Conservation (phyloP, 2,329 filamentous ascomycete species). For the Polytolypa hystricis region DNA sequence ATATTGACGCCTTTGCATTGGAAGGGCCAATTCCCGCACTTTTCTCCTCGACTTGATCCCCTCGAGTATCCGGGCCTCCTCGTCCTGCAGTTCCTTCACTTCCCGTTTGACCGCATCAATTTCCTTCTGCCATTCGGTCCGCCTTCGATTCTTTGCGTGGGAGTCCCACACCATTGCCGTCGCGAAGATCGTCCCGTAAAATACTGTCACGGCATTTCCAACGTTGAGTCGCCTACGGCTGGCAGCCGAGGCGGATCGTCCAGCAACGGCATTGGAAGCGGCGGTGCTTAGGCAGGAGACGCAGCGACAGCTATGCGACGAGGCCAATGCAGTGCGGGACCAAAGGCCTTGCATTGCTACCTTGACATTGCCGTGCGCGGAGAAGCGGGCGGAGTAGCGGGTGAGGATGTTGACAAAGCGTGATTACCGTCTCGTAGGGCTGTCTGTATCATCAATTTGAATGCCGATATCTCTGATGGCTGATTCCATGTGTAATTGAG, state of each 20-base stretch:
- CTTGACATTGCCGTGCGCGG: no score
- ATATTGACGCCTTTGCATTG: conserved; percentile 17
- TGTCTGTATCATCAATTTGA: no score
- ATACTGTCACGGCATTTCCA: conserved; percentile 32
- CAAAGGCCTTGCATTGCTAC: conserved; percentile 35
- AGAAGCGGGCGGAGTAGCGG: neutral
- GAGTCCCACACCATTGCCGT: conserved; percentile 32
- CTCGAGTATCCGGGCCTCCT: conserved; percentile 27
- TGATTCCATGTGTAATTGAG: no score
- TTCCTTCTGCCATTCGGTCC: conserved; percentile 31
- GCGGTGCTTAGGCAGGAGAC: conserved; percentile 30
- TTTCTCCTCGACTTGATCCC: conserved; percentile 20
- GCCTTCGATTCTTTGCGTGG: conserved; percentile 28
- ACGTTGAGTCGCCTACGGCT: conserved; percentile 28
- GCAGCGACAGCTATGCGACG: conserved; percentile 29
- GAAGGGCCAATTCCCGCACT: conserved; percentile 11
- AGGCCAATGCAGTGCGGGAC: conserved; percentile 30
- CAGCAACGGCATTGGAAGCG: conserved; percentile 25
- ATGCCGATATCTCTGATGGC: no score
- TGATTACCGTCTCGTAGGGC: no score
- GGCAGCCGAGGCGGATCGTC: conserved; percentile 24
- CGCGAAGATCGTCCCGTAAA: conserved; percentile 35
- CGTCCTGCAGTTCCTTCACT: conserved; percentile 27
- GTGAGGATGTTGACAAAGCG: neutral
- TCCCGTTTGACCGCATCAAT: conserved; percentile 34